A percentile compares a stretch with the other conserved stretches of the same genome.
These are phyloP conservation scores for Yarrowia keelungensis DNA, from an alignment of 805 yeast species.

Conservation along the genomic window DNA sequence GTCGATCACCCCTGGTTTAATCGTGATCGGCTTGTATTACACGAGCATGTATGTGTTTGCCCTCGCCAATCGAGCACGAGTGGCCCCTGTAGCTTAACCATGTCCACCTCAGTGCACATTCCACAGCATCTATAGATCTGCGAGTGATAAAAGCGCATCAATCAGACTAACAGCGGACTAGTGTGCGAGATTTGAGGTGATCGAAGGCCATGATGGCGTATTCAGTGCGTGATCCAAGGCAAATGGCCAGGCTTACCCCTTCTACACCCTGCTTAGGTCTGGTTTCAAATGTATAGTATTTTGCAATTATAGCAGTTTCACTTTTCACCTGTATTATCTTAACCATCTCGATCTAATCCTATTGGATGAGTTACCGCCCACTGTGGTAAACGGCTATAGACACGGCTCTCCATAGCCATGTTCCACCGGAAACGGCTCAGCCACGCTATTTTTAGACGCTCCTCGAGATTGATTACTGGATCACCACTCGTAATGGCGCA, in stretches of 20 bases:
- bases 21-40: background rate
- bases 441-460: slow-evolving; percentile 7
- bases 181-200: no score
- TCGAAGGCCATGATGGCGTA: no score
- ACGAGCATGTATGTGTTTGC: no score
- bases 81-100: slow-evolving; percentile 20
- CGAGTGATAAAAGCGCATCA: background rate
- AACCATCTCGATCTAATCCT: no score
- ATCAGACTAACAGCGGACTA: no score
- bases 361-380: no score
- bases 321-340: no score
- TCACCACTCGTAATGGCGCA: slow-evolving; percentile 14
- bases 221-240: no score
- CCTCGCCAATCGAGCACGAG: background rate
- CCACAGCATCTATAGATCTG: slow-evolving; percentile 15
- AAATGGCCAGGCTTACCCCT: no score
- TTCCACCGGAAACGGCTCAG: slow-evolving; percentile 4
- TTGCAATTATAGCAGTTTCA: no score
- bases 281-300: no score
- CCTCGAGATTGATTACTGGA: background rate
- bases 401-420: background rate
- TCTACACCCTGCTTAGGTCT: no score
- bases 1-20: slow-evolving; percentile 17
- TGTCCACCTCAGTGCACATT: background rate
- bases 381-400: background rate